Conservation (phyloP, 306 rosid genomes). For the Dicorynia guianensis region DNA sequence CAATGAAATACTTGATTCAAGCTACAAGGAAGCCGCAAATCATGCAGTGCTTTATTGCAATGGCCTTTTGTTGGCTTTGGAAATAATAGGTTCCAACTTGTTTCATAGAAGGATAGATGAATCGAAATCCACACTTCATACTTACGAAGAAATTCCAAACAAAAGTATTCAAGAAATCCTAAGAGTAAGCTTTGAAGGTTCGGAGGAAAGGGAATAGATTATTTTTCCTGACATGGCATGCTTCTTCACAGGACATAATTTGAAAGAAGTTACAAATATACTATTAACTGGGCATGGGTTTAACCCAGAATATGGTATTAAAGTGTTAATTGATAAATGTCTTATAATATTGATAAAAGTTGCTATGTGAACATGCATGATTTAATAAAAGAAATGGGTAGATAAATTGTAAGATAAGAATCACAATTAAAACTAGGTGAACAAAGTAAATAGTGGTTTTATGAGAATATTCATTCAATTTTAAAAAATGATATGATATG, state of each 20-base stretch:
- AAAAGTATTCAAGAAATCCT: too few relatives aligned
- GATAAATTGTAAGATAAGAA: conserved; percentile 19
- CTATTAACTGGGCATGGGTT: conserved; percentile 26
- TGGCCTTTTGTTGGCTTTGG: too few relatives aligned
- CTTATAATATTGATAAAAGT: conserved; percentile 14
- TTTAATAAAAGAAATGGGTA: conserved; percentile 33
- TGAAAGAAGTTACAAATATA: too few relatives aligned
- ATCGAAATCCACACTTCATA: too few relatives aligned
- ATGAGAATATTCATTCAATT: conserved; percentile 17
- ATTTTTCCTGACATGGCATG: too few relatives aligned
- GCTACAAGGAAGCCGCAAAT: background rate
- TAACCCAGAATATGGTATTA: conserved; percentile 1
- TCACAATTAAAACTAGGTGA: conserved; percentile 29
- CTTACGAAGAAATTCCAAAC: too few relatives aligned
- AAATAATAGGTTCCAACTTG: too few relatives aligned
- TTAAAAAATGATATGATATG: conserved; percentile 27
- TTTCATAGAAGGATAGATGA: too few relatives aligned
- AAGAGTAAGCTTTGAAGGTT: too few relatives aligned
- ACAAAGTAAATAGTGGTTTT: conserved; percentile 31
- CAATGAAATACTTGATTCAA: background rate
- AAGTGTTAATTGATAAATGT: conserved; percentile 23
- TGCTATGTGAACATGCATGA: conserved; percentile 24
- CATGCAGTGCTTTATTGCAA: background rate
- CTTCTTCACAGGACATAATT: too few relatives aligned
- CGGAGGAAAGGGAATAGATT: too few relatives aligned